A percentile compares a stretch with the other conserved stretches of the same genome.
These are phyloP conservation scores for Gossypium lobatum DNA, from an alignment of 441 rosid species.

Conservation along the genomic window DNA sequence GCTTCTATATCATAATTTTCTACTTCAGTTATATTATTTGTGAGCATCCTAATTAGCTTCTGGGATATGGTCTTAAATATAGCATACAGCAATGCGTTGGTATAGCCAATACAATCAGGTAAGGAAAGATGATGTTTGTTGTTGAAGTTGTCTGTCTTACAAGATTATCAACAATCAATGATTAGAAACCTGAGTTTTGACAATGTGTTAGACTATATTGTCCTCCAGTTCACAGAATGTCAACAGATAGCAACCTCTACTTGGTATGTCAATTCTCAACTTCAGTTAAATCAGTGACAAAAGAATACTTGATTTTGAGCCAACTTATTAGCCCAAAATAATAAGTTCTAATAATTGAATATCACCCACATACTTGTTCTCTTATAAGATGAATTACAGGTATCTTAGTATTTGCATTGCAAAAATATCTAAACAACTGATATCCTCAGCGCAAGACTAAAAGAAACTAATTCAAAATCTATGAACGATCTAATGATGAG, in stretches of 20 bases:
- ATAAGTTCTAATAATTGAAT: neutral
- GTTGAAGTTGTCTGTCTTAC: neutral
- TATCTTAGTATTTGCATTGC: slow-evolving; percentile 6
- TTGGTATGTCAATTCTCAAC: neutral
- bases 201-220: neutral
- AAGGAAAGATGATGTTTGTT: neutral
- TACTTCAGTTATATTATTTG: neutral
- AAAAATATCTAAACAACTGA: neutral
- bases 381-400: neutral
- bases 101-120: neutral
- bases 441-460: neutral
- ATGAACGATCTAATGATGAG: neutral
- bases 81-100: neutral
- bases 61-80: neutral
- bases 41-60: neutral
- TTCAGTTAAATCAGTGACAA: neutral
- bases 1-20: neutral
- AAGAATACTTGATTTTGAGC: neutral
- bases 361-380: neutral
- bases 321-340: neutral
- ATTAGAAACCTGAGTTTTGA: neutral
- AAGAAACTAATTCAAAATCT: neutral
- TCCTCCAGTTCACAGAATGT: neutral
- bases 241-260: neutral
- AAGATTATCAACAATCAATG: neutral